Evolutionary conservation across 2,329 filamentous ascomycete genomes (phyloP), one percentile per base, ranked within the genome.

Genomic region (Alternaria brassicae): DNA sequence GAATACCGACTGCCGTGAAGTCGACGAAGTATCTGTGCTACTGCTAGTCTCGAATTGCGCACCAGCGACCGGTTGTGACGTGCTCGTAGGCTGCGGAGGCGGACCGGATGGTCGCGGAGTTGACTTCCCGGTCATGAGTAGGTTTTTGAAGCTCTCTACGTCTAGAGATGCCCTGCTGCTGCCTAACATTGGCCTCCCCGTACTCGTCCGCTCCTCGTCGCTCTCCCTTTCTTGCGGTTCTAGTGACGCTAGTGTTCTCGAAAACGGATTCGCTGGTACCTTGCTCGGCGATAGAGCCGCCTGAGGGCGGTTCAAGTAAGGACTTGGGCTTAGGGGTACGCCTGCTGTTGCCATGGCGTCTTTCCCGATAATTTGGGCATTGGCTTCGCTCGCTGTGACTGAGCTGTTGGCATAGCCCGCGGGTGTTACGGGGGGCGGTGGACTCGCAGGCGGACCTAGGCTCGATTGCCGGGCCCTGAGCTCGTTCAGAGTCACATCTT

Each of bases 141-240:
- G 79, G 59, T 89, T 85, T 71, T 88, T 89, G 79, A 95, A 95
- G 7, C 91, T 88, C 72, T 92, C 88, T 1, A 94, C 91, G 72
- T 95, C 90, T 63, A 94, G 78, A 0, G 86, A 83, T 36, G 74
- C 75, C 71, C 74, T 79, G 47, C 67, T 63, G 56, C 64, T 68
- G 65, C 68, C 62, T 61, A 56, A 40, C n/a, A 61, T 44, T 52
- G 60, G 48, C 56, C 68, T 69, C 61, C 73, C 68, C 66, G 72
- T 42, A 47, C 60, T 34, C 23, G 66, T 63, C 70, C 71, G 74
- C 59, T 73, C 72, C 36, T 71, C 68, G 45, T 53, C 65, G 60
- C 64, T 61, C 56, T 59, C 64, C 49, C 62, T 67, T 51, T 70
- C 60, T 45, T 68, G 68, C 45, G 68, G 65, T 60, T 78, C 77